Conservation (phyloP, 2,329 filamentous ascomycete species). For the Ceratocystis ficicola region DNA sequence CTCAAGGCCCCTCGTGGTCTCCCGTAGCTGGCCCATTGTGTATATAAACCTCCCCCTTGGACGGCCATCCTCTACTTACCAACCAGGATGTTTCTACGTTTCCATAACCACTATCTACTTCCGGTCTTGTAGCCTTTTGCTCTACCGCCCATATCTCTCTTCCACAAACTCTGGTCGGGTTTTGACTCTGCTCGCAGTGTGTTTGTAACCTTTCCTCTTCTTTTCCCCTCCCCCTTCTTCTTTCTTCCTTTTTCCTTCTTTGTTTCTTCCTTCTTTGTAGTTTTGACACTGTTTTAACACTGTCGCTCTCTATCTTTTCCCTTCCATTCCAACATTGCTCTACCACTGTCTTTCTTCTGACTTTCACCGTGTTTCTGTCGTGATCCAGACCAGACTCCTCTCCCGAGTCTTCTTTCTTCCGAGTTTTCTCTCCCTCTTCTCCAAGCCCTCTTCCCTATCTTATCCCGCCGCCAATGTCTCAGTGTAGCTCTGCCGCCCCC, state of each 20-base stretch:
- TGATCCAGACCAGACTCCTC: neutral
- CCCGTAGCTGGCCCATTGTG: no score
- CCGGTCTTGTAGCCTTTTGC: constrained; percentile 1
- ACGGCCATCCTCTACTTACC: neutral
- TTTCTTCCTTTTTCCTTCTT: neutral
- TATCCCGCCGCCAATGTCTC: neutral
- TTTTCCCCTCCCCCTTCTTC: neutral
- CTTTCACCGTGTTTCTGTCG: neutral
- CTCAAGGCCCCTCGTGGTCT: no score
- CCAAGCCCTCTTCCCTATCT: neutral
- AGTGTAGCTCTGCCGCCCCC: neutral
- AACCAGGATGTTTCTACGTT: neutral
- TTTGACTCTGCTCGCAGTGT: neutral
- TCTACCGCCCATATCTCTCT: neutral
- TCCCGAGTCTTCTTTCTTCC: neutral
- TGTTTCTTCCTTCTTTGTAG: neutral
- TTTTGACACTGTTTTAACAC: neutral
- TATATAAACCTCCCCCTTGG: no score
- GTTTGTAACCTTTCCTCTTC: neutral
- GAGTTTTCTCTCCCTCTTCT: neutral
- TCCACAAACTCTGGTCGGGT: neutral
- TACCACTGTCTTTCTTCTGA: neutral
- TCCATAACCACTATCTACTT: neutral
- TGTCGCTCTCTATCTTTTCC: neutral
- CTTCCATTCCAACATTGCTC: neutral